Evolutionary conservation across 2,329 filamentous ascomycete species (phyloP).

Genomic region (Ophiocordyceps camponoti-floridani): DNA sequence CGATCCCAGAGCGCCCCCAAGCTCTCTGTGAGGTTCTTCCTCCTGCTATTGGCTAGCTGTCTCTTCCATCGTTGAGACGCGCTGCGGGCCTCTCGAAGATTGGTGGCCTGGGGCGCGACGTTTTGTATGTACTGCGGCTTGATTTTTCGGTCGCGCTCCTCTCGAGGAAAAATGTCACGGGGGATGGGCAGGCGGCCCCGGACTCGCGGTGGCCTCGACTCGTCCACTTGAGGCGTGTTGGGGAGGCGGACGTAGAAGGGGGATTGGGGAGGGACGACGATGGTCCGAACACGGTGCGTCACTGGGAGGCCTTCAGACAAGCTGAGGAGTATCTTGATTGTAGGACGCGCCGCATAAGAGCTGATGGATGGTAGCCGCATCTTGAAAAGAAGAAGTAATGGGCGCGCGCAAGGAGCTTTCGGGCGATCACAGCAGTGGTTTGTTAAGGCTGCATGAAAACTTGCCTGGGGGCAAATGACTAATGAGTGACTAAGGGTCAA

Average conservation of each 20-base stretch:
- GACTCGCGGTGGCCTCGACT: constrained; percentile 26
- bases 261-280: constrained; percentile 64
- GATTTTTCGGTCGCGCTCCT: constrained; percentile 40
- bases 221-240: constrained; percentile 50
- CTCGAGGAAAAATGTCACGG: constrained; percentile 54
- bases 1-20: constrained; percentile 51
- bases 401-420: too few relatives aligned
- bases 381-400: too few relatives aligned
- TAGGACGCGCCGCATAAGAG: neutral
- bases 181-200: constrained; percentile 75
- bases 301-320: constrained; percentile 11
- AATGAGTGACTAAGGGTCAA: too few relatives aligned
- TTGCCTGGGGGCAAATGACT: too few relatives aligned
- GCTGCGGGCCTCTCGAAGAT: constrained; percentile 16
- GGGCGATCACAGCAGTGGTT: too few relatives aligned
- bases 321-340: constrained; percentile 8
- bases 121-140: constrained; percentile 39
- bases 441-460: too few relatives aligned
- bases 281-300: constrained; percentile 19
- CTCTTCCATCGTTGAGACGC: constrained; percentile 44
- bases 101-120: constrained; percentile 37
- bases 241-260: constrained; percentile 77
- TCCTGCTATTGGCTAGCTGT: constrained; percentile 52
- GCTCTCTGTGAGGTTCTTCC: constrained; percentile 54
- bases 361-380: too few relatives aligned